Base-by-base conservation (phyloP, 2,329 filamentous ascomycete genomes). In the Cucurbitaria berberidis region DNA sequence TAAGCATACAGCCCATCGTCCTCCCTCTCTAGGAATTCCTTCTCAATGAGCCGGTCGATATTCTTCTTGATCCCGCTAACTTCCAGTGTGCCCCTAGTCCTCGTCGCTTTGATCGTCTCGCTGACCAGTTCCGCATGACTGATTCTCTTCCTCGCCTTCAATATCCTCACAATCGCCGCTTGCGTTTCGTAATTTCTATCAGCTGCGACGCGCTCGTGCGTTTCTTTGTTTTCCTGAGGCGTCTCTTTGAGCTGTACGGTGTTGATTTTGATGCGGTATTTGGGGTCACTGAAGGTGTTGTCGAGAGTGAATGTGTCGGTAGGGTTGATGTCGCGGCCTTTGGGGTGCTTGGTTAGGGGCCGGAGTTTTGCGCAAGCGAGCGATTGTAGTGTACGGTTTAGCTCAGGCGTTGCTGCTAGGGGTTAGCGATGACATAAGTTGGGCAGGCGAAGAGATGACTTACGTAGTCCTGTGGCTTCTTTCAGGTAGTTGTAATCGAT, bases 191-290 rank as follows among this genome's bases (percentile, higher is more conserved):
- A 96, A 69, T 96, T 91, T 45, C 95, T 82, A 71, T 99, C 95
- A 46, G 90, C 89, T 0, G 88, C 88, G 4, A 99, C 91, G 38
- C 91, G 86, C 75, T 96, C 89, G 75, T 98, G 92, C 1, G 93
- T 98, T 66, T 89, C 91, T 76, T 92, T 90, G 77, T 97, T 97
- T 77, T 99, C 95, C 69, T 93, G 89, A 67, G 89, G 90, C 0
- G 95, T 98, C 78, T 99, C 95, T 77, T 95, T 96, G 45, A 97
- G 84, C 77, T 99, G 95, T 64, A 99, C 95, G 77, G 97, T 93
- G 78, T 98, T 99, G 80, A 99, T 97, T 80, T 99, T 99, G 78
- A 99, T 88, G 51, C 92, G 87, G 76, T 90, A 89, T 75, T 95
- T 96, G 18, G 87, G 83, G 69, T 97, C 89, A 2, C 79, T 79